Evolutionary conservation across 306 rosid genomes (phyloP).

Genomic region (Lathyrus aphaca): DNA sequence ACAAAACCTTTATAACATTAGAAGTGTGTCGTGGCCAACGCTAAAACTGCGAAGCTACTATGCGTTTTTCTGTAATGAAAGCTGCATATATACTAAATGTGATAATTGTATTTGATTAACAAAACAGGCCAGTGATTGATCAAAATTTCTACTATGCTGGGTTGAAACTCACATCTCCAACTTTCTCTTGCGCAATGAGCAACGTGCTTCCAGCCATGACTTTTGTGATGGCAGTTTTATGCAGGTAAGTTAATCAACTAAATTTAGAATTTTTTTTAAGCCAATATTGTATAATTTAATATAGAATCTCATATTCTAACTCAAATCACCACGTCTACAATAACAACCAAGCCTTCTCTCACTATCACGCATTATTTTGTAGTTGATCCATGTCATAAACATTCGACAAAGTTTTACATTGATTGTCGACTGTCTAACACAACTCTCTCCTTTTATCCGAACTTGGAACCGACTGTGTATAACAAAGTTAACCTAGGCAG

Average conservation of each 20-base stretch:
- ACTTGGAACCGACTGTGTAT: too few relatives aligned
- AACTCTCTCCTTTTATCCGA: too few relatives aligned
- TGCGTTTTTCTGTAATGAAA: not conserved
- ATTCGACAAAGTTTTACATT: too few relatives aligned
- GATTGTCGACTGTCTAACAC: too few relatives aligned
- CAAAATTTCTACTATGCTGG: constrained; percentile 96
- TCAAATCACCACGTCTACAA: too few relatives aligned
- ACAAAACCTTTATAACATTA: too few relatives aligned
- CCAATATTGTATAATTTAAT: not conserved
- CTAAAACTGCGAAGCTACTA: too few relatives aligned
- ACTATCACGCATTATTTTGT: too few relatives aligned
- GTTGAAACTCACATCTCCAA: constrained; percentile 81
- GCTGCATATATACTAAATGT: constrained; percentile 12
- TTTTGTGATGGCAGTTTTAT: constrained; percentile 80
- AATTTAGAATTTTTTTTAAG: not conserved
- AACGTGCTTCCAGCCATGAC: constrained; percentile 99
- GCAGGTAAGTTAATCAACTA: constrained; percentile 51
- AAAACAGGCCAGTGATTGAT: constrained; percentile 84
- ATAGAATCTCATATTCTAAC: not conserved
- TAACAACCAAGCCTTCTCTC: too few relatives aligned
- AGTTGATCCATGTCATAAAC: too few relatives aligned
- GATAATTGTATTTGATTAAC: constrained; percentile 22
- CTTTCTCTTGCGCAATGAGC: constrained; percentile 94
- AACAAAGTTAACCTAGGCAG: too few relatives aligned
- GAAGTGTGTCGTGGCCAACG: too few relatives aligned